Evolutionary conservation across 116 monocot genomes (phyloP).

Genomic region (Phalaenopsis hybrid): DNA sequence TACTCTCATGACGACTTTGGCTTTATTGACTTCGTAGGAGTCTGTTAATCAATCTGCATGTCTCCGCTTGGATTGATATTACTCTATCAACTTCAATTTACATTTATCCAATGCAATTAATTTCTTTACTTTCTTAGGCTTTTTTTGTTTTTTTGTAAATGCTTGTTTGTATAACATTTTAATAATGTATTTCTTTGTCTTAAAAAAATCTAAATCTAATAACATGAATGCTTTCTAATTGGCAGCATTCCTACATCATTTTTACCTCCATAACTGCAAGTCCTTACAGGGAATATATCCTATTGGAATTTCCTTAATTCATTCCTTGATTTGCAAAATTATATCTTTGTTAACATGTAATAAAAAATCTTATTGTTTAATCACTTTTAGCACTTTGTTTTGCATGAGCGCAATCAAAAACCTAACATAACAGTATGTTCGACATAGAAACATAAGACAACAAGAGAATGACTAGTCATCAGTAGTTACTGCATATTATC

Average conservation of each 20-base stretch:
- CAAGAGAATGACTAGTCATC: background rate
- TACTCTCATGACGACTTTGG: too few species aligned
- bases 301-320: background rate
- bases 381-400: background rate
- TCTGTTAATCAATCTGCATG: too few species aligned
- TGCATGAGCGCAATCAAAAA: background rate
- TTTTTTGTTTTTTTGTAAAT: too few species aligned
- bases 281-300: slow-evolving; percentile 1
- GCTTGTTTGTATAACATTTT: too few species aligned
- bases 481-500: background rate
- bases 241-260: background rate
- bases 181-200: too few species aligned
- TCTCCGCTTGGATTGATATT: too few species aligned
- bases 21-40: too few species aligned
- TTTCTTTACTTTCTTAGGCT: too few species aligned
- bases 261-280: background rate
- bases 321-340: background rate
- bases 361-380: background rate
- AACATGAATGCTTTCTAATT: background rate
- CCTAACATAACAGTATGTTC: background rate
- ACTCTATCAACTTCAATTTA: too few species aligned
- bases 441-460: background rate
- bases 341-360: background rate
- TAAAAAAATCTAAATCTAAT: too few species aligned
- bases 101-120: too few species aligned